Evolutionary conservation across 345 rosid species (phyloP), one percentile per base, ranked within the genome.

Genomic region (Salix brachista): DNA sequence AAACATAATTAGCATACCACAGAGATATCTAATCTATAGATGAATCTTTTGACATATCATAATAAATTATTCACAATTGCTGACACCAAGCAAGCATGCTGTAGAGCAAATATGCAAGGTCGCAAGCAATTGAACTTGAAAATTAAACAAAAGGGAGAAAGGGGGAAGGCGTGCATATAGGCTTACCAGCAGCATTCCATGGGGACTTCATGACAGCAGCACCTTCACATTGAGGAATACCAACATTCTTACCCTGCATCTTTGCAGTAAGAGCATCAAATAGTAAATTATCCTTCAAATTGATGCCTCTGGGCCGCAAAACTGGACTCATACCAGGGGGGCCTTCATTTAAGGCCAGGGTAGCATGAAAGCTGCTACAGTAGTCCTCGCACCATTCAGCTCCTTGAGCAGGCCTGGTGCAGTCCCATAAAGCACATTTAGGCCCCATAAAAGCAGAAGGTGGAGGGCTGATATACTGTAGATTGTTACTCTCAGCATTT

Each of bases 371-470:
- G 76, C 86, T 77, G 75, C 94, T 89, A 88, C 98, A 94, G 78
- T 91, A 92, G 61, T 90, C 90, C 71, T 78, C 58, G 62, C 72
- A 86, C 87, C 86, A 84, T 23, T 88, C 92, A 46, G 83, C 82
- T 46, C 88, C 91, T 39, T 88, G 91, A 80, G 92, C 91, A 61
- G 98, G 98, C 80, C 97, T 88, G 58, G 91, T 80, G 80, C 98
- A 94, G 77, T 92, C 98, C 97, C 97, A 94, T 5, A 94, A 89
- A 12, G 97, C 91, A 86, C 98, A 94, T 79, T 87, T 91, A 41
- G 94, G 96, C 25, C 97, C 92, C 88, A 94, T 34, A 81, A 92
- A 91, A 13, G 98, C 94, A 82, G 91, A 86, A 21, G 97, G 91
- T 52, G 91, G 88, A 65, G 89, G 93, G 64, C 83, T 78, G 78